Percentiles rank a stretch among this genome's conserved stretches.
Evolutionary conservation across 2,329 filamentous ascomycete species (phyloP).

Genomic region (Tricladium varicosporioides): DNA sequence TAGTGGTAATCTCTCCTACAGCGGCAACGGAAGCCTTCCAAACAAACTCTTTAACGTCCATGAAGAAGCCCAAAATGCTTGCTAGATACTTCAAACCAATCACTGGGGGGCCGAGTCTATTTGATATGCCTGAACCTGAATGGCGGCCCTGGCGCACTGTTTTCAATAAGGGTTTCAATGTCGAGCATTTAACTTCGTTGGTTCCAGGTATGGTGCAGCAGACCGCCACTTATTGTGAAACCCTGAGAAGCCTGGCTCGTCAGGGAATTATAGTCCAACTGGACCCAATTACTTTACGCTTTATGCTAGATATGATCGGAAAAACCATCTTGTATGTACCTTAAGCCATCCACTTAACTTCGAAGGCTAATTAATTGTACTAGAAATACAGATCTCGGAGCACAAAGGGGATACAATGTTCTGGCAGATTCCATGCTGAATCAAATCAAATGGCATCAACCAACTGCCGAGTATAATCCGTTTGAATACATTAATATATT

Average conservation of each 20-base stretch:
- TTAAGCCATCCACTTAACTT: too few species aligned
- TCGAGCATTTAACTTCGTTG: conserved; percentile 7
- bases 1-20: too few species aligned
- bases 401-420: conserved; percentile 16
- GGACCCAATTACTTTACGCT: conserved; percentile 7
- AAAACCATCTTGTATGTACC: conserved; percentile 8
- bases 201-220: conserved; percentile 14
- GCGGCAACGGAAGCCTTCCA: too few species aligned
- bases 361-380: too few species aligned
- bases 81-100: conserved; percentile 8
- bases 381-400: conserved; percentile 9
- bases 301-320: conserved; percentile 12
- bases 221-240: conserved; percentile 5
- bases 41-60: too few species aligned
- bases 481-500: background rate
- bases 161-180: conserved; percentile 10
- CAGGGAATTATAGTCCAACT: conserved; percentile 7
- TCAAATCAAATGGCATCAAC: conserved; percentile 17
- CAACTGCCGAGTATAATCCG: conserved; percentile 3
- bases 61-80: background rate
- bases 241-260: background rate
- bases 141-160: conserved; percentile 14
- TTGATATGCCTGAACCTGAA: conserved; percentile 9
- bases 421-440: conserved; percentile 1
- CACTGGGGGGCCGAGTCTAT: conserved; percentile 11